Conservation (phyloP, 192 early-diverging fungal genomes). For the Oehlia diaphana region DNA sequence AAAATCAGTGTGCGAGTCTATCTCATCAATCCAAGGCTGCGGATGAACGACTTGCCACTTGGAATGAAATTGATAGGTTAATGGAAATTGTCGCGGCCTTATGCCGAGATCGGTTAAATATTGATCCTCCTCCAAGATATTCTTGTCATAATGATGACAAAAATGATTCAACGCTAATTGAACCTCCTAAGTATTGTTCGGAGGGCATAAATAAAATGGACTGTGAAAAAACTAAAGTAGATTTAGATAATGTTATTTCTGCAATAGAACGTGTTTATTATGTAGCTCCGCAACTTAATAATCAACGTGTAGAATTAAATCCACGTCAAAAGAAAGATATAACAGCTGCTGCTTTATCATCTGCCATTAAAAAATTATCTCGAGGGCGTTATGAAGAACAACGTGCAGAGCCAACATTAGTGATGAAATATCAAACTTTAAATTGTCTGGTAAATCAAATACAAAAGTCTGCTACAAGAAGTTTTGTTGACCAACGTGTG, state of each 20-base stretch:
- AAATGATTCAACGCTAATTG: background rate
- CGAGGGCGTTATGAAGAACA: conserved; percentile 42
- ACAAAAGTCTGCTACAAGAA: conserved; percentile 42
- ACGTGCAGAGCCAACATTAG: conserved; percentile 24
- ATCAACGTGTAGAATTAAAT: conserved; percentile 55
- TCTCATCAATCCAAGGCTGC: background rate
- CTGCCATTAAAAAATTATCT: conserved; percentile 47
- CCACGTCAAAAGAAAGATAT: conserved; percentile 44
- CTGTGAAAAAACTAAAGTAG: conserved; percentile 48
- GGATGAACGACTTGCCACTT: conserved; percentile 32
- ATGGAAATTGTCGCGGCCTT: conserved; percentile 35
- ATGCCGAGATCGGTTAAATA: conserved; percentile 17
- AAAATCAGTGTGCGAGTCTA: conserved; percentile 18
- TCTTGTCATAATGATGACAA: conserved; percentile 10
- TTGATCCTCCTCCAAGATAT: conserved; percentile 33
- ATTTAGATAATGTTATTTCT: conserved; percentile 52
- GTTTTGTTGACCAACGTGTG: conserved; percentile 50
- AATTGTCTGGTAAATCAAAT: conserved; percentile 52
- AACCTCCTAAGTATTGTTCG: conserved; percentile 19
- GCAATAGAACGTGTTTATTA: conserved; percentile 54
- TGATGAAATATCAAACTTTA: conserved; percentile 42
- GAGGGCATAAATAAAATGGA: conserved; percentile 21
- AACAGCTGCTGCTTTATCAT: conserved; percentile 43
- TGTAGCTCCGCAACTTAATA: conserved; percentile 51
- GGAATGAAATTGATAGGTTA: conserved; percentile 44